phyloP scores from a whole-genome alignment of 2,329 filamentous ascomycete genomes.

The Fusarium udum region DNA sequence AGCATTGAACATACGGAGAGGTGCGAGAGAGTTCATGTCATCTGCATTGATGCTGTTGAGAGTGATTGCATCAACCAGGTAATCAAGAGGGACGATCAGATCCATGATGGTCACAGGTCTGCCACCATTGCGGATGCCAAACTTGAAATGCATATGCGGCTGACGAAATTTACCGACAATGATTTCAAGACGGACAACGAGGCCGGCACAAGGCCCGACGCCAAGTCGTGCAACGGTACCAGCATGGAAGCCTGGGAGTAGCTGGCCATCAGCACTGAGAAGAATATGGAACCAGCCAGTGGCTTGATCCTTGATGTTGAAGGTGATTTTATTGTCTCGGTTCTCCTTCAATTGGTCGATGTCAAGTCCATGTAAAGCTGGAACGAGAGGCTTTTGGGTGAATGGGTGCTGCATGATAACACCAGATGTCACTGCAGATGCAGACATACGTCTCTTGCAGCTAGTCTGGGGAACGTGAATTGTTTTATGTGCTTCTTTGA shows the following conservation, averaged over 20 bases:
- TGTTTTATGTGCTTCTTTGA: rapidly evolving
- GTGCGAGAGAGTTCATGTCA: background rate
- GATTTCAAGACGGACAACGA: background rate
- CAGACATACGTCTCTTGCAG: background rate
- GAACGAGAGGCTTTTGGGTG: background rate
- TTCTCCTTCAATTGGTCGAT: background rate
- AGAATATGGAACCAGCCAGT: background rate
- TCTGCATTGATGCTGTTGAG: background rate
- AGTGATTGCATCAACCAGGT: background rate
- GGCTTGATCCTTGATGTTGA: background rate
- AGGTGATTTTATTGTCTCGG: background rate
- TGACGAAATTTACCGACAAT: rapidly evolving
- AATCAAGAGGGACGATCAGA: background rate
- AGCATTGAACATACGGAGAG: background rate
- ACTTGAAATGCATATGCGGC: background rate
- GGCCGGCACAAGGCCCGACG: background rate
- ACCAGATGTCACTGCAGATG: background rate
- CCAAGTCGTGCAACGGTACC: background rate
- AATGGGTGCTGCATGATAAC: background rate
- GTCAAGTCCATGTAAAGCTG: background rate
- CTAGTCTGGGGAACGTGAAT: background rate
- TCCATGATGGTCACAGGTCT: background rate
- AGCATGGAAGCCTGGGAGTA: background rate
- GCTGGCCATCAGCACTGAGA: background rate
- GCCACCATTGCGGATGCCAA: background rate